Evolutionary conservation across 805 yeast species (phyloP).

Genomic region (Komagataella kurtzmanii): DNA sequence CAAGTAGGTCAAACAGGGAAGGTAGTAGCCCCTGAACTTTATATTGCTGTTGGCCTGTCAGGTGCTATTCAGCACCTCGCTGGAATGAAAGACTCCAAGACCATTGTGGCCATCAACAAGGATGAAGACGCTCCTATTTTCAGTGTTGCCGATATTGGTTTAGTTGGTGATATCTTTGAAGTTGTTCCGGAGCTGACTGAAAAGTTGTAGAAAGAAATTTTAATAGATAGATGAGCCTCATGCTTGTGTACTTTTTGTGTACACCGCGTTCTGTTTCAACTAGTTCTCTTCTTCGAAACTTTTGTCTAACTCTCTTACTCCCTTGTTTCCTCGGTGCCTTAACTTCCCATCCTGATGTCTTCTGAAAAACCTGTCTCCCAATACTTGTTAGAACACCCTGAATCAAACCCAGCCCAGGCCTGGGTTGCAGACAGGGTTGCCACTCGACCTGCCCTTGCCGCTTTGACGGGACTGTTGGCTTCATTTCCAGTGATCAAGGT

Average conservation of each 20-base stretch:
- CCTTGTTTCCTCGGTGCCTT: neutral
- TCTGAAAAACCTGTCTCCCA: neutral
- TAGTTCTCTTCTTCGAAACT: neutral
- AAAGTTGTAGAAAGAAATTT: slow-evolving; percentile 32
- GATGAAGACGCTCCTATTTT: slow-evolving; percentile 92
- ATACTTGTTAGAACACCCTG: slow-evolving; percentile 6
- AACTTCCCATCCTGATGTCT: neutral
- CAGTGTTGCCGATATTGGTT: slow-evolving; percentile 78
- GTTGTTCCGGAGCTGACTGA: slow-evolving; percentile 83
- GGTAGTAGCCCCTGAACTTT: slow-evolving; percentile 91
- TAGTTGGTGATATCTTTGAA: slow-evolving; percentile 81
- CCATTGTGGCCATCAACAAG: slow-evolving; percentile 87
- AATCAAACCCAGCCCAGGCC: slow-evolving; percentile 28
- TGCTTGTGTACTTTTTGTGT: neutral
- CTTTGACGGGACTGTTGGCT: slow-evolving; percentile 41
- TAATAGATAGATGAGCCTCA: neutral
- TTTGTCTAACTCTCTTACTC: neutral
- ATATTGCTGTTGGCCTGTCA: slow-evolving; percentile 85
- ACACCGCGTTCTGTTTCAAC: neutral
- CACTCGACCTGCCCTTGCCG: slow-evolving; percentile 41
- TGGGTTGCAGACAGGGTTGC: slow-evolving; percentile 35
- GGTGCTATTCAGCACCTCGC: slow-evolving; percentile 98
- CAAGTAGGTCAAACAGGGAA: slow-evolving; percentile 99
- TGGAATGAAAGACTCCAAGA: slow-evolving; percentile 94
- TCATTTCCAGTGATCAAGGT: slow-evolving; percentile 45